These are phyloP conservation scores for Isabelozyma pseudorhagii DNA, from an alignment of 805 yeast genomes.

Conservation along the genomic window DNA sequence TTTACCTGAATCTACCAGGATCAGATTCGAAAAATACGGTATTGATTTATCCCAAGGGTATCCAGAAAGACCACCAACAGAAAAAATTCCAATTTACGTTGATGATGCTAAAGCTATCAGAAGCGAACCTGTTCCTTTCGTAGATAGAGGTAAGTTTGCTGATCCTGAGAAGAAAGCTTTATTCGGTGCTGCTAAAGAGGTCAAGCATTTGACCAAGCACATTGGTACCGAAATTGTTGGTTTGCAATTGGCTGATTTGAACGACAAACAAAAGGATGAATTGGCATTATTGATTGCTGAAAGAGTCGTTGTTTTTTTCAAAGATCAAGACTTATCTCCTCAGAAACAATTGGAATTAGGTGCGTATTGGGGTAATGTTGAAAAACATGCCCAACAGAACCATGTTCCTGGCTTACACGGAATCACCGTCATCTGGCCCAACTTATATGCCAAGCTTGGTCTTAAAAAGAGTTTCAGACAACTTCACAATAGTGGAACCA, in stretches of 20 bases:
- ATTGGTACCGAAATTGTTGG: conserved; percentile 31
- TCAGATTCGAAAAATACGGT: conserved; percentile 20
- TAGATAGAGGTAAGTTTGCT: conserved; percentile 24
- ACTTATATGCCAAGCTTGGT: conserved; percentile 4
- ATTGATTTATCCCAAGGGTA: conserved; percentile 24
- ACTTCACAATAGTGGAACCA: background rate
- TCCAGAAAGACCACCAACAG: conserved; percentile 20
- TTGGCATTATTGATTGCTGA: conserved; percentile 29
- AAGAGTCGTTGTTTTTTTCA: conserved; percentile 27
- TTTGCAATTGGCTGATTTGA: conserved; percentile 25
- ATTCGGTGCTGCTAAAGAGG: conserved; percentile 28
- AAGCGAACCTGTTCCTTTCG: conserved; percentile 19
- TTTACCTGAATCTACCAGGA: conserved; percentile 19
- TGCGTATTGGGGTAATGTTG: conserved; percentile 28
- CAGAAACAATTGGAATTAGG: conserved; percentile 28
- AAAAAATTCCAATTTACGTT: conserved; percentile 19
- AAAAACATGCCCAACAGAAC: conserved; percentile 18
- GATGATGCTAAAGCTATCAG: conserved; percentile 23
- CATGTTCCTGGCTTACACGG: conserved; percentile 26
- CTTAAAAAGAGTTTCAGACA: background rate
- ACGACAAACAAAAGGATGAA: conserved; percentile 26
- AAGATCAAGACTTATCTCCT: conserved; percentile 28
- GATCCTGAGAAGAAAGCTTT: conserved; percentile 29
- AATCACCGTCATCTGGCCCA: conserved; percentile 29
- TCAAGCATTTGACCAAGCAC: conserved; percentile 25